Conservation (phyloP, 2,329 filamentous ascomycete genomes). For the Aspergillus neotritici region DNA sequence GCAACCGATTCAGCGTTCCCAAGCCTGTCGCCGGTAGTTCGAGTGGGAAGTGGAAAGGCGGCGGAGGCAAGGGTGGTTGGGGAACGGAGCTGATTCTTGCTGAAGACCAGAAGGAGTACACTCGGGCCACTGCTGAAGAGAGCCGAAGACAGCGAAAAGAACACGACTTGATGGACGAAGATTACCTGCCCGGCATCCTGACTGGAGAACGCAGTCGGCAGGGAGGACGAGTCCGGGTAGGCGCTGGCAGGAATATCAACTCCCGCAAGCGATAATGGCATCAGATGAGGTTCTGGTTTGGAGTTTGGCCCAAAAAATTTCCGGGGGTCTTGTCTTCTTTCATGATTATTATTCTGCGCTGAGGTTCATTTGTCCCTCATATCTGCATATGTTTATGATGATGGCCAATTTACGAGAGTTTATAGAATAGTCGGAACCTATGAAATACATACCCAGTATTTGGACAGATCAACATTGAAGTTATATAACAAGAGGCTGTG, state of each 20-base stretch:
- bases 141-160: conserved; percentile 56
- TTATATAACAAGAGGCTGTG: too few relatives aligned
- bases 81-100: conserved; percentile 76
- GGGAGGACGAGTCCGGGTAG: conserved; percentile 68
- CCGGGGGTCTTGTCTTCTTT: conserved; percentile 9
- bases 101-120: conserved; percentile 94
- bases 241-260: conserved; percentile 82
- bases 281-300: not conserved
- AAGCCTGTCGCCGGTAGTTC: conserved; percentile 78
- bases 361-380: too few relatives aligned
- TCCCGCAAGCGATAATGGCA: conserved; percentile 52
- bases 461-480: too few relatives aligned
- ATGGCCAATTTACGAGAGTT: conserved; percentile 6
- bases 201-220: conserved; percentile 66
- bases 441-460: too few relatives aligned
- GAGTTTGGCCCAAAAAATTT: conserved; percentile 7
- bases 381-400: conserved; percentile 8
- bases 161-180: conserved; percentile 88
- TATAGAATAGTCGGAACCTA: conserved; percentile 2
- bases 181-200: conserved; percentile 80
- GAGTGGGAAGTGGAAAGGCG: conserved; percentile 64
- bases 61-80: conserved; percentile 81
- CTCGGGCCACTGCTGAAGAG: conserved; percentile 57
- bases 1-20: conserved; percentile 86
- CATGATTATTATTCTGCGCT: conserved; percentile 3